Evolutionary conservation across 1,284 basidiomycete genomes (phyloP).

Genomic region (Calocybe gambosa): DNA sequence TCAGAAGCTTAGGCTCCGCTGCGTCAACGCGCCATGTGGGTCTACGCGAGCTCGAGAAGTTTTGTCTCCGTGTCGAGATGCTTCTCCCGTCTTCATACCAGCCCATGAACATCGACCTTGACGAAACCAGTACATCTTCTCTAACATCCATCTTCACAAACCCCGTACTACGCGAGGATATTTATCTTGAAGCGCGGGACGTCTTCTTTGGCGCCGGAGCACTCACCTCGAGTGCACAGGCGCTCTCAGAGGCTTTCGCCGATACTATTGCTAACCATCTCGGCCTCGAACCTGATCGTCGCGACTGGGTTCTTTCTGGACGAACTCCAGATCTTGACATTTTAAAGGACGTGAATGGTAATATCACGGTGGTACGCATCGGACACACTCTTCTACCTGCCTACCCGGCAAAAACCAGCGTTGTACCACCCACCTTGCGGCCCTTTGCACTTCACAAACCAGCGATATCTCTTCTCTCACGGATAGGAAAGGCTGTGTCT

Average conservation of each 20-base stretch:
- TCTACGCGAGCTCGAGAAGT: conserved; percentile 84
- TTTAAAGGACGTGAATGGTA: conserved; percentile 62
- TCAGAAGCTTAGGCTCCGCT: conserved; percentile 42
- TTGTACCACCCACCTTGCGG: conserved; percentile 29
- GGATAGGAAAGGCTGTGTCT: conserved; percentile 73
- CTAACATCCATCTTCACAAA: conserved; percentile 54
- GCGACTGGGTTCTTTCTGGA: conserved; percentile 35
- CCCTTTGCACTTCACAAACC: conserved; percentile 92
- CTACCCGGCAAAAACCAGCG: conserved; percentile 30
- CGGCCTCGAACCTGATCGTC: conserved; percentile 44
- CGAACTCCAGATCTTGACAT: conserved; percentile 65
- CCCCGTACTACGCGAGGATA: conserved; percentile 79
- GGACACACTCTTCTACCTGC: conserved; percentile 54
- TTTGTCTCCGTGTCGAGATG: conserved; percentile 70
- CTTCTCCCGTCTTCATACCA: conserved; percentile 46
- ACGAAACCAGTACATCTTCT: conserved; percentile 15
- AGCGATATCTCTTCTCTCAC: conserved; percentile 75
- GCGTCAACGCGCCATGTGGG: conserved; percentile 62
- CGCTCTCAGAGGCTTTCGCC: conserved; percentile 45
- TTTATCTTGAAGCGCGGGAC: conserved; percentile 87
- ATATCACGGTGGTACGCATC: conserved; percentile 45
- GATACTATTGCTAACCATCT: conserved; percentile 57
- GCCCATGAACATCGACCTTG: conserved; percentile 35
- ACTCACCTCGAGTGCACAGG: conserved; percentile 46
- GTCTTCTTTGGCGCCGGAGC: conserved; percentile 82